A percentile compares a stretch with the other conserved stretches of the same genome.
phyloP scores from a whole-genome alignment of 2,329 filamentous ascomycete genomes.

The Sclerotinia borealis region DNA sequence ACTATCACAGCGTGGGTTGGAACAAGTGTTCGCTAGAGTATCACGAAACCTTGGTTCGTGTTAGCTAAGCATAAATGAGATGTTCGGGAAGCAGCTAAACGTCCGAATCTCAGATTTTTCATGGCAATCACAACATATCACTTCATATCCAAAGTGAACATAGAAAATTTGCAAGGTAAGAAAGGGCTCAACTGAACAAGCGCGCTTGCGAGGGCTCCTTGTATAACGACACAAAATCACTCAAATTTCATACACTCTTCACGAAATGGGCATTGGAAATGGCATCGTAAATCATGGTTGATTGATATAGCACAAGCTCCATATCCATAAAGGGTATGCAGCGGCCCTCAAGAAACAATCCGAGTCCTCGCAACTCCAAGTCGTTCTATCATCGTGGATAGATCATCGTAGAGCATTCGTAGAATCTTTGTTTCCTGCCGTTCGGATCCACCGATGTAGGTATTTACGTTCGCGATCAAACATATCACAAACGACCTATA shows the following conservation, averaged over 20 bases:
- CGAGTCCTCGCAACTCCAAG: slow-evolving; percentile 51
- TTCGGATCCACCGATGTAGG: slow-evolving; percentile 40
- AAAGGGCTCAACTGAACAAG: neutral
- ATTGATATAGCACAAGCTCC: slow-evolving; percentile 48
- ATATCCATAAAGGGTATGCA: slow-evolving; percentile 40
- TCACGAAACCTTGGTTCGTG: neutral
- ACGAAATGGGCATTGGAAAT: slow-evolving; percentile 1
- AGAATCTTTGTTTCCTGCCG: slow-evolving; percentile 49
- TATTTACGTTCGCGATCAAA: slow-evolving; percentile 24
- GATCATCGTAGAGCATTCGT: slow-evolving; percentile 43
- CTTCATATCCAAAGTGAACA: neutral
- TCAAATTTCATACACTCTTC: neutral
- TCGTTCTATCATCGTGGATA: slow-evolving; percentile 27
- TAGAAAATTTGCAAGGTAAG: neutral
- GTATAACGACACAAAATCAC: neutral
- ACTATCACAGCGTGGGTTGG: neutral
- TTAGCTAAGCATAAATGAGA: neutral
- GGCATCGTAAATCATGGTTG: slow-evolving; percentile 37
- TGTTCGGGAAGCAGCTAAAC: neutral
- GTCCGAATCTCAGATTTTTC: neutral
- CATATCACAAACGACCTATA: slow-evolving; percentile 30
- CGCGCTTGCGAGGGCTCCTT: neutral
- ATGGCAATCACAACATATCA: neutral
- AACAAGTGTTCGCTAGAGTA: neutral
- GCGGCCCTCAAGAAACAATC: slow-evolving; percentile 58